Evolutionary conservation across 2,329 filamentous ascomycete species (phyloP), one percentile per base, ranked within the genome.

Genomic region (Botrytis fabae): DNA sequence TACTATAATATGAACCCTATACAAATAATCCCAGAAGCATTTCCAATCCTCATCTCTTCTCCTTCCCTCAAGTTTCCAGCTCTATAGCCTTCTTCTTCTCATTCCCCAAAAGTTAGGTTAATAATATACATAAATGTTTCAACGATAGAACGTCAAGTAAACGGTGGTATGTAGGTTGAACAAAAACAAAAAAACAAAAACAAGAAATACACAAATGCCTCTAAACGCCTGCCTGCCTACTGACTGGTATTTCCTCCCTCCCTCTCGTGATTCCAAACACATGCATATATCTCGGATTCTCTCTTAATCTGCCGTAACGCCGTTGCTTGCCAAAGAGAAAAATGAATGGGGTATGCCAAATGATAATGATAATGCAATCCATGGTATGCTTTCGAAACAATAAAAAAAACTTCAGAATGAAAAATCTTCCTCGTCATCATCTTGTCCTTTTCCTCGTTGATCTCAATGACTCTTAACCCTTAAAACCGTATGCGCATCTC

Each of bases 181-280:
- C 3, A 16, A 28, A 35, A 18, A 18, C 7, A 25, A 65, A 65
- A 57, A 68, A 57, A 54, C 10, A 54, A 54, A 40, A 25, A 28
- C 6, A 35, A 68, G 51, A 54, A 57, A 68, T 28, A 20, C 16
- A 10, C 12, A 35, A 68, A 69, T 44, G 65, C 65, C 65, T 42
- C 65, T 42, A 18, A 69, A 69, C 65, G 65, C 65, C 65, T 57
- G 59, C 59, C 40, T 68, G 64, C 64, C 64, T 28, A 28, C 57
- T 40, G 54, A 38, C 46, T 68, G 65, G 65, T 69, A 69, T 69
- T 69, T 69, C 65, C 65, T 69, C 65, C 38, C 54, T 51, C 57
- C n/a, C 25, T 40, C 65, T 57, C 65, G 46, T 42, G 32, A 57
- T 68, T 57, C 65, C 65, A 68, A 68, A 69, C 38, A 25, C 14